Conservation (phyloP, 495 filamentous ascomycete genomes). For the Lasiosphaeriaceae sp. region DNA sequence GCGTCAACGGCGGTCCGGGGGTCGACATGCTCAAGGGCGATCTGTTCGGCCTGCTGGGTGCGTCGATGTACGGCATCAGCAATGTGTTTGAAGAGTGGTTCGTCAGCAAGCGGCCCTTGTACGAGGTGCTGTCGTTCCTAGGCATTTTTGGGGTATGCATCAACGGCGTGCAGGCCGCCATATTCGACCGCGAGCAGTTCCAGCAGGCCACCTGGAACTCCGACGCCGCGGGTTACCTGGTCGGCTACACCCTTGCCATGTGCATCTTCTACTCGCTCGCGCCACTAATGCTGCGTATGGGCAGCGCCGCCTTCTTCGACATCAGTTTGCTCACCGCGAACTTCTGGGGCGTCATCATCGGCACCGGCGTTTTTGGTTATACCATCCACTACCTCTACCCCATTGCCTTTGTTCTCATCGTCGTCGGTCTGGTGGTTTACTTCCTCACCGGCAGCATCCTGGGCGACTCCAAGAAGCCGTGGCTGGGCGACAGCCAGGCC, state of each 20-base stretch:
- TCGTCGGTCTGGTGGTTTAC: constrained; percentile 77
- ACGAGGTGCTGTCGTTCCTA: constrained; percentile 90
- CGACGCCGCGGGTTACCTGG: constrained; percentile 71
- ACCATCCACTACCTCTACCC: constrained; percentile 87
- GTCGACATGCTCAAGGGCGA: constrained; percentile 85
- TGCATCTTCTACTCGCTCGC: constrained; percentile 81
- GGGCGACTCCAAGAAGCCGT: constrained; percentile 92
- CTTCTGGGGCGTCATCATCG: constrained; percentile 95
- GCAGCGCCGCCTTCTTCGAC: constrained; percentile 92
- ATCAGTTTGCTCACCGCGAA: constrained; percentile 90
- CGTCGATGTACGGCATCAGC: constrained; percentile 84
- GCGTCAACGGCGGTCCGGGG: constrained; percentile 55
- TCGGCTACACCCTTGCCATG: constrained; percentile 82
- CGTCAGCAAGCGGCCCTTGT: constrained; percentile 78
- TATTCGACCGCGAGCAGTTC: constrained; percentile 81
- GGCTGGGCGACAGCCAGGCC: constrained; percentile 84
- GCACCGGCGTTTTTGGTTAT: constrained; percentile 77
- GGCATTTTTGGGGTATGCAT: constrained; percentile 86
- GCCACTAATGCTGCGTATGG: constrained; percentile 82
- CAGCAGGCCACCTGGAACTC: constrained; percentile 61
- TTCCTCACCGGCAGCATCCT: constrained; percentile 71
- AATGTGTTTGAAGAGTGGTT: constrained; percentile 94
- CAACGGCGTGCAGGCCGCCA: constrained; percentile 83
- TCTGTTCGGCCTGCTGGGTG: constrained; percentile 82
- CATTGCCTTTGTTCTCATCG: constrained; percentile 88